phyloP scores from a whole-genome alignment of 257 asterid species.

The Vinca minor region DNA sequence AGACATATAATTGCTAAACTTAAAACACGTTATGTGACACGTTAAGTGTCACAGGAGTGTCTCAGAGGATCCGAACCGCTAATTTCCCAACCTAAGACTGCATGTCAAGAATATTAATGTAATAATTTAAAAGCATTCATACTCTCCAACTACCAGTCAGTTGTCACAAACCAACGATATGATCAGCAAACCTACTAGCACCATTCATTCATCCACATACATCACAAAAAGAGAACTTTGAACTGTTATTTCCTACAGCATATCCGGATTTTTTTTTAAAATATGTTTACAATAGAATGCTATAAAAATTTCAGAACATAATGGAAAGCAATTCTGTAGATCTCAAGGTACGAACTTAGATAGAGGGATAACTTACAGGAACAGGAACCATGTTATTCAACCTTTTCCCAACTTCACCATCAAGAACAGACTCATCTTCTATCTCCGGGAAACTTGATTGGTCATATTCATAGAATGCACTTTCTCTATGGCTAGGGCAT shows the following conservation, averaged over 20 bases:
- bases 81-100: too few relatives aligned
- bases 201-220: too few relatives aligned
- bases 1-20: background rate
- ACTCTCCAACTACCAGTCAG: too few relatives aligned
- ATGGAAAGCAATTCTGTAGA: background rate
- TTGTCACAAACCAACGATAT: too few relatives aligned
- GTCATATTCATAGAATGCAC: slow-evolving; percentile 17
- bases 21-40: background rate
- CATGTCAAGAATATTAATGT: background rate
- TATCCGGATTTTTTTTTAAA: too few relatives aligned
- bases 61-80: too few relatives aligned
- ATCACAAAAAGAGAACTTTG: too few relatives aligned
- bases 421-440: slow-evolving; percentile 66
- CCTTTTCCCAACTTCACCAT: slow-evolving; percentile 80
- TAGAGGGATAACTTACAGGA: slow-evolving; percentile 49
- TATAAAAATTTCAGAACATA: background rate
- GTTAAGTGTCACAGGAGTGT: too few relatives aligned
- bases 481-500: slow-evolving; percentile 24
- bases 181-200: too few relatives aligned
- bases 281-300: too few relatives aligned
- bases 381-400: slow-evolving; percentile 64
- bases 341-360: background rate
- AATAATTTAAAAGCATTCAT: background rate
- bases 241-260: too few relatives aligned
- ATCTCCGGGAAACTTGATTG: slow-evolving; percentile 43